Percentiles rank a stretch among this genome's conserved stretches.
Conservation (phyloP, 805 yeast genomes). For the Candida loeiensis region DNA sequence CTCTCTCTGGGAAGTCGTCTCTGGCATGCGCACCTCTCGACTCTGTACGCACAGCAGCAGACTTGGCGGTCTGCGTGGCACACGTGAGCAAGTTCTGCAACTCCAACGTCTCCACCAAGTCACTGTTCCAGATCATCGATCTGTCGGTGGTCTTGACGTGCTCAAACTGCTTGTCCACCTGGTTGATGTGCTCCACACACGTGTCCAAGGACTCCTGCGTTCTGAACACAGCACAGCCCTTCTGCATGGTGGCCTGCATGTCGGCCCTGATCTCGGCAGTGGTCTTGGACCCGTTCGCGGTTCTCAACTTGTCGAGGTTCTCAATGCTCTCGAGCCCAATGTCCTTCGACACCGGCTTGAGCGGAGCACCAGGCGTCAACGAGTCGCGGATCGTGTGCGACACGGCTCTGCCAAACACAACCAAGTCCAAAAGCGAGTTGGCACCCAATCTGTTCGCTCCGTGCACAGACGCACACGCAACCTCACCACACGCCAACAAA, state of each 20-base stretch:
- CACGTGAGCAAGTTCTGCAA: constrained; percentile 94
- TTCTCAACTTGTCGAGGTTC: constrained; percentile 85
- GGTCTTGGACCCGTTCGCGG: constrained; percentile 72
- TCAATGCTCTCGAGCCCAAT: constrained; percentile 87
- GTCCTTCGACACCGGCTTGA: constrained; percentile 76
- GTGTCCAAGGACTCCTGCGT: constrained; percentile 85
- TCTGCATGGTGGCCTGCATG: constrained; percentile 97
- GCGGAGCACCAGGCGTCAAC: constrained; percentile 85
- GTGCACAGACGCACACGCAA: constrained; percentile 98
- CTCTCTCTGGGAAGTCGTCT: constrained; percentile 95
- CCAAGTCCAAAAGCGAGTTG: constrained; percentile 92
- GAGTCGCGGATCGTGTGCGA: constrained; percentile 85
- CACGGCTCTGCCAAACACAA: constrained; percentile 98
- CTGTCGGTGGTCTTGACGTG: constrained; percentile 88
- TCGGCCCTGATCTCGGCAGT: constrained; percentile 87
- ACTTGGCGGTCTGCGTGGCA: constrained; percentile 91
- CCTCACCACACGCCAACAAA: constrained; percentile 95
- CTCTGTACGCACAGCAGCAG: constrained; percentile 94
- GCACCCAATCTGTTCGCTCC: constrained; percentile 99
- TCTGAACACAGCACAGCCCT: constrained; percentile 95
- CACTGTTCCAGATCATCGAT: constrained; percentile 99
- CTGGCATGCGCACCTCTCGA: constrained; percentile 99
- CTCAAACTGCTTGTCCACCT: constrained; percentile 68
- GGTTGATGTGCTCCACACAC: constrained; percentile 78
- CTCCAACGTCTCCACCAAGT: constrained; percentile 92